A percentile compares a stretch with the other conserved stretches of the same genome.
These are phyloP conservation scores for Trypethelium eluteriae DNA, from an alignment of 495 filamentous ascomycete species.

Conservation along the genomic window DNA sequence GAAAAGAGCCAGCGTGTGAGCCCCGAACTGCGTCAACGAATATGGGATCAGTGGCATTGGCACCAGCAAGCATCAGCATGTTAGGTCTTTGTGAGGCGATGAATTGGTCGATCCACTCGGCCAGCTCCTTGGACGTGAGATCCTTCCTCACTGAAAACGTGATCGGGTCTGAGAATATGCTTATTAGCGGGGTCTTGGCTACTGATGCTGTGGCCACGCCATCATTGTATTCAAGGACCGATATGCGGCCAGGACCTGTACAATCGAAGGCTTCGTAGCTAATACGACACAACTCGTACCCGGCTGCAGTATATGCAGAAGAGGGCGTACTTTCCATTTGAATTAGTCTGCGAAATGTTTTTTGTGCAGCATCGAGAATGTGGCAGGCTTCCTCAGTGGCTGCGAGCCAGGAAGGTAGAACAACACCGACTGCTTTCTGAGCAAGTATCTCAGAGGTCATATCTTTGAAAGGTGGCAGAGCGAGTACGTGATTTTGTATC, in stretches of 20 bases:
- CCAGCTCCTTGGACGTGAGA: background rate
- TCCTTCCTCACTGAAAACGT: background rate
- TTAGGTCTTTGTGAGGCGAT: background rate
- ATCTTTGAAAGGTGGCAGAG: background rate
- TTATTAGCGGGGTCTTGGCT: background rate
- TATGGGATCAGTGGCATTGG: background rate
- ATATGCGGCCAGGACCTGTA: background rate
- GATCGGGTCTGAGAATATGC: background rate
- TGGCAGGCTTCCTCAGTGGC: background rate
- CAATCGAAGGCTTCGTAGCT: background rate
- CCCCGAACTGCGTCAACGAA: background rate
- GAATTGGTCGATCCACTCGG: background rate
- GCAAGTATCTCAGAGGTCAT: background rate
- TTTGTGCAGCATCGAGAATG: background rate
- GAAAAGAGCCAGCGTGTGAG: background rate
- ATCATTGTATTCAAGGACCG: constrained; percentile 2
- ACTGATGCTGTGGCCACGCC: background rate
- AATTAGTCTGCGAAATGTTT: background rate
- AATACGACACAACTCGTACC: constrained; percentile 3
- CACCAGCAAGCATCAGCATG: constrained; percentile 6
- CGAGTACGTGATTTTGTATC: background rate
- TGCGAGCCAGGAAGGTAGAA: background rate
- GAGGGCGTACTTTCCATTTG: background rate
- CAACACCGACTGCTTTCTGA: background rate
- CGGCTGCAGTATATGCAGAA: background rate